Base-by-base conservation (phyloP, 2,329 filamentous ascomycete species). In the Harringtonia lauricola region DNA sequence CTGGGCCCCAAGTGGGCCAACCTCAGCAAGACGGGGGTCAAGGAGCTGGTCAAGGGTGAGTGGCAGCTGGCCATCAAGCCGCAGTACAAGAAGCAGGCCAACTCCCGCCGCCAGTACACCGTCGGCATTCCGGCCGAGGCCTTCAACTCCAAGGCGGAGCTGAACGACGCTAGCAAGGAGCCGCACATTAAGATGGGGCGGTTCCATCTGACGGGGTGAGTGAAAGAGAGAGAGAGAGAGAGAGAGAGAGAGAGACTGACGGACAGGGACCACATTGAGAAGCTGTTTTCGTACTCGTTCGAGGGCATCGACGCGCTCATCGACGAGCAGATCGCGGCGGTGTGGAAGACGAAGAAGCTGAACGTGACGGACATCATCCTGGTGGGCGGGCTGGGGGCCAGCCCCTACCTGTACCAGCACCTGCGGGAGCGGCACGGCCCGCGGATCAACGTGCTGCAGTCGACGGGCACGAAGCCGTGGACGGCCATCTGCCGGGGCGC, bases 401-500 rank as follows among this genome's bases (percentile, higher is more conserved):
- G 62, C 19, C 59, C 58, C n/a, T 70, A 70, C 50, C 58, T 72
- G n/a, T 66, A 65, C 13, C 57, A 60, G 39, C 54, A 62, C 40
- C 54, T 60, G 1, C 56, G 69, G 8, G 51, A 59, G 8, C 42
- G 49, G 5, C 52, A 56, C 5, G 62, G 68, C 2, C 57, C 65
- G 18, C 61, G 73, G 18, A 56, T 74, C 41, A 68, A 70, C 39
- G 68, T 71, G 1, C 59, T 64, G 14, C 66, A 68, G 48, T 65
- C 68, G 3, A 39, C 43, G 3, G 47, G 47, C n/a, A 42, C 34
- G 10, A 46, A 46, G 24, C 43, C 47, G 18, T 74, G 71, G 71
- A 60, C 62, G 3, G 66, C 71, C 2, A 67, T 74, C 8, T 68
- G 70, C 5, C 66, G 67, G 22, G 71, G 72, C 6, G 71, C 71